Conservation (phyloP, 805 yeast species). For the Yamadazyma sp. region DNA sequence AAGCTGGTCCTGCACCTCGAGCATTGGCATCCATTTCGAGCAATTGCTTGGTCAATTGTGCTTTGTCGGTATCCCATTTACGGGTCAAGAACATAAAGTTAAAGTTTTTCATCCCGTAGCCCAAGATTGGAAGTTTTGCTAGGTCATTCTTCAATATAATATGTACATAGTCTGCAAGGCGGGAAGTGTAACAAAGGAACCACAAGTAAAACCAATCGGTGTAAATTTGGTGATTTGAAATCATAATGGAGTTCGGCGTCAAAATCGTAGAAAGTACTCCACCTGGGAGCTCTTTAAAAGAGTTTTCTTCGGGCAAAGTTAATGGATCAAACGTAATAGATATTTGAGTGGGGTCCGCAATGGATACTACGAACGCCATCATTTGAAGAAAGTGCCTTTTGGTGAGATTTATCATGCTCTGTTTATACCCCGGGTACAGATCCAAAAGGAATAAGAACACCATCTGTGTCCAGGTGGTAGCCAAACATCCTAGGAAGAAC, state of each 20-base stretch:
- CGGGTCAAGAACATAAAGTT: constrained; percentile 78
- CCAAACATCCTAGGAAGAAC: constrained; percentile 13
- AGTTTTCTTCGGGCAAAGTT: constrained; percentile 16
- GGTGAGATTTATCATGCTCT: constrained; percentile 49
- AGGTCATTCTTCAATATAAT: constrained; percentile 75
- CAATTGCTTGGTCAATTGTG: constrained; percentile 55
- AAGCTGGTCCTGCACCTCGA: constrained; percentile 54
- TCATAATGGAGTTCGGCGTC: constrained; percentile 56
- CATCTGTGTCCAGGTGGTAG: constrained; percentile 11
- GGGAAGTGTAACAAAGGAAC: constrained; percentile 76
- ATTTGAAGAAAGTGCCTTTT: constrained; percentile 59
- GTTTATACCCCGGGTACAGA: constrained; percentile 32
- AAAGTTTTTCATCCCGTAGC: constrained; percentile 81
- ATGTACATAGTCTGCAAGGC: constrained; percentile 61
- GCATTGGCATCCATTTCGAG: constrained; percentile 59
- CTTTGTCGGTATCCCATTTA: constrained; percentile 80
- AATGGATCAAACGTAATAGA: constrained; percentile 49
- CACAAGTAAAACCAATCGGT: constrained; percentile 92
- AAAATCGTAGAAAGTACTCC: constrained; percentile 29
- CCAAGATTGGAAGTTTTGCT: constrained; percentile 71
- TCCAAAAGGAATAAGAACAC: constrained; percentile 21
- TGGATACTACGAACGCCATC: constrained; percentile 49
- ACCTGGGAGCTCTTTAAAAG: constrained; percentile 29
- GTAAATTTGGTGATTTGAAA: constrained; percentile 92
- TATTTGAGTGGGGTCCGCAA: constrained; percentile 53